Evolutionary conservation across 495 filamentous ascomycete species (phyloP), one percentile per base, ranked within the genome.

Genomic region (Aspergillus affinis): DNA sequence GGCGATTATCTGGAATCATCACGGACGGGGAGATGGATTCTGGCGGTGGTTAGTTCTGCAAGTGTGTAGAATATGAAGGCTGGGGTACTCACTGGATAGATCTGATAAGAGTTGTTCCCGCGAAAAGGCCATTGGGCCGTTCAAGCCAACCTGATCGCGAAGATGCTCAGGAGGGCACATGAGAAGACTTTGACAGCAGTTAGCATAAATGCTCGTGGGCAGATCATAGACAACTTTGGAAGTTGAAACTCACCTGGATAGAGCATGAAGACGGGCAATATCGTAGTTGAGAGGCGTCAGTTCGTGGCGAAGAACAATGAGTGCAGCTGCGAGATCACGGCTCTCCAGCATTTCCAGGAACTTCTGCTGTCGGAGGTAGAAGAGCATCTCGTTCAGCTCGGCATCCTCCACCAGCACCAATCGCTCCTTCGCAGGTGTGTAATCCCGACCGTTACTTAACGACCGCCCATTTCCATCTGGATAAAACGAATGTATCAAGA

Each of bases 1-100:
- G 79, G 13, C 94, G 90, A 71, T 95, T 91, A 64, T 95, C 90
- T 6, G 94, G 95, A 52, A 99, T 90, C 95, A 99, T 98, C 23
- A 96, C 90, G n/a, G 91, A 92, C 1, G 94, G 94, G 4, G 95
- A 95, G 59, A 99, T 95, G 32, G 84, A 96, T 78, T 82, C 91
- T 95, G 57, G 13, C 55, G 10, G 9, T 20, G 50, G 55, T 59
- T 61, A 64, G 55, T 15, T 48, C 30, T 18, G n/a, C n/a, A n/a
- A n/a, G n/a, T n/a, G n/a, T n/a, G 27, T 17, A 19, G 5, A 51
- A 10, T 6, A 30, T 54, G 45, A 20, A 8, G 21, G 26, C 15
- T 12, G 21, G 13, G 36, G 13, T 2, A 53, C 87, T 73, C 75
- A 96, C 91, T 90, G 51, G 93, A 96, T 23, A 99, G 75, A 47